Percentiles rank a stretch among this genome's conserved stretches.
phyloP scores from a whole-genome alignment of 805 yeast species.

The Kuraishia hungarica region DNA sequence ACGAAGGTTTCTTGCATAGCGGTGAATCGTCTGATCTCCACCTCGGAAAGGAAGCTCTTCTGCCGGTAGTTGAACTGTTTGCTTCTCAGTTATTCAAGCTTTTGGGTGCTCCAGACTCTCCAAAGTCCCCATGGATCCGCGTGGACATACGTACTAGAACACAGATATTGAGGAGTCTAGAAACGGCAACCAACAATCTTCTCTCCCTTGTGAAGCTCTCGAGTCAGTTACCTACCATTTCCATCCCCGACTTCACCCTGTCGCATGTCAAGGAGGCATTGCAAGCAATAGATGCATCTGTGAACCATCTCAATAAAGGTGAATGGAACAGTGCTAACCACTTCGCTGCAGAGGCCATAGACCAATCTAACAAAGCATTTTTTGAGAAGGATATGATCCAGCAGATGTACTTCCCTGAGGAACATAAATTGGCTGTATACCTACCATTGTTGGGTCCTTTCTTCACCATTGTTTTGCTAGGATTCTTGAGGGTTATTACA shows the following conservation, averaged over 20 bases:
- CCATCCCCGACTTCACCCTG: constrained; percentile 71
- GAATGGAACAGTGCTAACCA: constrained; percentile 30
- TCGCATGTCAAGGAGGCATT: constrained; percentile 48
- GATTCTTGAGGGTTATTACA: constrained; percentile 35
- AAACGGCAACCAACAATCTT: constrained; percentile 58
- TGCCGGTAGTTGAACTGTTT: constrained; percentile 57
- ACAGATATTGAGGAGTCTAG: constrained; percentile 48
- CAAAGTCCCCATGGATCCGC: constrained; percentile 52
- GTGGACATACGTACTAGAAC: constrained; percentile 60
- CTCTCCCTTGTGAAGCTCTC: constrained; percentile 65
- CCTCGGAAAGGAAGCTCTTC: constrained; percentile 36
- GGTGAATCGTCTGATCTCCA: constrained; percentile 17
- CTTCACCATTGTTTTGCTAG: constrained; percentile 50
- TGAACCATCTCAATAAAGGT: constrained; percentile 20
- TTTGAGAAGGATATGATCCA: constrained; percentile 94
- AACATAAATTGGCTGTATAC: constrained; percentile 91
- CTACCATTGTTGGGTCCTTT: constrained; percentile 87
- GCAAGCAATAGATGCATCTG: constrained; percentile 26
- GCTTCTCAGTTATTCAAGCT: constrained; percentile 67
- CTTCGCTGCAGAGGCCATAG: constrained; percentile 43
- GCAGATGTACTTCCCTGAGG: constrained; percentile 91
- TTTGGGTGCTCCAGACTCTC: constrained; percentile 55
- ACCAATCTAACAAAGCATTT: constrained; percentile 66
- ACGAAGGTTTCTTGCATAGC: constrained; percentile 19
- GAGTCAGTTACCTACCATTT: constrained; percentile 62